Evolutionary conservation across 2,329 filamentous ascomycete species (phyloP), one percentile per base, ranked within the genome.

Genomic region (Domatiomyces globalis): DNA sequence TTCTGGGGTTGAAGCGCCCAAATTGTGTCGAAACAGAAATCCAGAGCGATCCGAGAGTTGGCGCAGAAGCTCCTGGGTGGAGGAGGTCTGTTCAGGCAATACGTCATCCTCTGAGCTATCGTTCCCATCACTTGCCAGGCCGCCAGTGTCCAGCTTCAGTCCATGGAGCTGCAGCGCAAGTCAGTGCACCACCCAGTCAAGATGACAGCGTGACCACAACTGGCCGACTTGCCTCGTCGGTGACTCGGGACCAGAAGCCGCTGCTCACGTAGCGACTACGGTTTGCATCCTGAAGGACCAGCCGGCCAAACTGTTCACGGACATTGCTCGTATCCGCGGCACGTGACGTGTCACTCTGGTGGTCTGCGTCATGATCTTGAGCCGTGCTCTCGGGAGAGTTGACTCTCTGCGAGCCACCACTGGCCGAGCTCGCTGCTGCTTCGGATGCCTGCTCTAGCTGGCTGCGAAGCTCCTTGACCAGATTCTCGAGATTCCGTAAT

Each of bases 241-340:
- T 76, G 50, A 81, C 64, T 56, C 70, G 77, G 5, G 76, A 75
- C 76, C 77, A 80, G 57, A 80, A 76, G 43, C 73, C 74, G 59
- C 76, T 79, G 63, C 77, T 80, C 60, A 81, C 74, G 63, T 81
- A 81, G 46, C 75, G 69, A 58, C 74, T 80, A 52, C 72, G 71
- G 5, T 60, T 69, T 19, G 75, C 76, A 56, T 80, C 75, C 50
- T 79, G 75, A 43, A 81, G 71, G 1, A 80, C 75, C 49, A 82
- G 64, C 42, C 77, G 66, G 19, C 78, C 78, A 60, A 80, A 73
- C 10, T 70, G 64, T 17, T 67, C 66, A 22, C 71, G 67, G 7
- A 72, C 54, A 49, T 49, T 52, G 8, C 49, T 45, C 22, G 22
- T 25, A 25, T 25, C 22, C 7, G 52, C 42, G 8, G 18, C 46